Base-by-base conservation (phyloP, 176 grass and related monocot species). In the Aegilops longissima region DNA sequence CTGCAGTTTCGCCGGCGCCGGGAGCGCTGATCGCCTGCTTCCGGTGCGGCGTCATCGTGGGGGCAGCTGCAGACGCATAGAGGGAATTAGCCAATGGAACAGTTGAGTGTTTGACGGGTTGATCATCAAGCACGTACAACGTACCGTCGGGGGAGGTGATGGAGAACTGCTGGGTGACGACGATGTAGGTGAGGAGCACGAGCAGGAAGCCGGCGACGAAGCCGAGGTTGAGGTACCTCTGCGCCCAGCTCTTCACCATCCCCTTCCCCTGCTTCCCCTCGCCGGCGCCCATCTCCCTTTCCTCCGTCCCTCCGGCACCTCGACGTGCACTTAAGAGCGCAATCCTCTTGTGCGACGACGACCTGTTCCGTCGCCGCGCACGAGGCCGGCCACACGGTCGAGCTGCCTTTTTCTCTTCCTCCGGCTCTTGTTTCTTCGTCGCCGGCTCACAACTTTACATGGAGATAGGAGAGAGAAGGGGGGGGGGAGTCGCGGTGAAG, bases 181-280 rank as follows among this genome's bases (percentile, higher is more conserved):
- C 59, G 86, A 86, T 39, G 54, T 96, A 96, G 54, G 94, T 92
- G 76, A 96, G 47, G 17, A 96, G 80, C 20, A 96, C 78, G 42
- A 96, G 82, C 82, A 96, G 79, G 81, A 96, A 90, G 3, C 91
- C 94, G 11, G 79, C 69, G 66, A 82, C 74, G 86, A 95, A 95
- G 25, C 87, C 85, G 47, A 83, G 18, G 63, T 88, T 89, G 61
- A 92, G 68, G 61, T 77, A 74, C 36, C 85, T 79, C 75, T 86
- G 90, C 64, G 69, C 84, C 56, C 84, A 84, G 82, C 66, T 67
- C 79, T 10, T 89, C 13, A 82, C 12, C 2, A 80, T 9, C 4
- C 61, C 56, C 63, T 70, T 85, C 17, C 61, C 56, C 10, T 42
- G 73, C 86, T 82, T 89, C 86, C 72, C 73, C 78, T 90, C 81